Evolutionary conservation across 176 grass and related monocot species (phyloP).

Genomic region (Avena eriantha): DNA sequence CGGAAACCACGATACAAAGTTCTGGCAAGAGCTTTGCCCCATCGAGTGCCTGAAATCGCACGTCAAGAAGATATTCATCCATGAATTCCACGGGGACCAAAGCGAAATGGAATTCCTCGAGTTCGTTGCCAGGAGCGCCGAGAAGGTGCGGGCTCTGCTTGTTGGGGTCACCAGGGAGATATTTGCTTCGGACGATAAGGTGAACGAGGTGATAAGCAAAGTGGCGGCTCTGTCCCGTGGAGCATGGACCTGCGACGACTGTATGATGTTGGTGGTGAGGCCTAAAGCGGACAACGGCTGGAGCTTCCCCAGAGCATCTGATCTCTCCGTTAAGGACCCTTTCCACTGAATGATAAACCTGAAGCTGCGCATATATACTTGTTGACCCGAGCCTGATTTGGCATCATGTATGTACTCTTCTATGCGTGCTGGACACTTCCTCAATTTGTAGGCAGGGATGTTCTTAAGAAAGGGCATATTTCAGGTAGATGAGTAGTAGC

Average conservation of each 20-base stretch:
- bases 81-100: not conserved
- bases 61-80: not conserved
- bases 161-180: not conserved
- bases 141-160: not conserved
- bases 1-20: not conserved
- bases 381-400: not conserved
- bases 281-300: not conserved
- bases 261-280: not conserved
- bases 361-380: not conserved
- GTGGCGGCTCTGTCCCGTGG: not conserved
- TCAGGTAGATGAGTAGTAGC: not conserved
- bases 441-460: not conserved
- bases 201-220: not conserved
- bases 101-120: not conserved
- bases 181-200: not conserved
- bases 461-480: not conserved
- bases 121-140: not conserved
- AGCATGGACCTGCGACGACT: not conserved
- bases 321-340: constrained; percentile 15
- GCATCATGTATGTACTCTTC: not conserved
- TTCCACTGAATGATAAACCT: not conserved
- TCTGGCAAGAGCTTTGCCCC: not conserved
- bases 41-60: not conserved
- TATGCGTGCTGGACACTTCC: not conserved
- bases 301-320: not conserved